Evolutionary conservation across 148 eudicot genomes (phyloP).

Genomic region (Oxyria digyna): DNA sequence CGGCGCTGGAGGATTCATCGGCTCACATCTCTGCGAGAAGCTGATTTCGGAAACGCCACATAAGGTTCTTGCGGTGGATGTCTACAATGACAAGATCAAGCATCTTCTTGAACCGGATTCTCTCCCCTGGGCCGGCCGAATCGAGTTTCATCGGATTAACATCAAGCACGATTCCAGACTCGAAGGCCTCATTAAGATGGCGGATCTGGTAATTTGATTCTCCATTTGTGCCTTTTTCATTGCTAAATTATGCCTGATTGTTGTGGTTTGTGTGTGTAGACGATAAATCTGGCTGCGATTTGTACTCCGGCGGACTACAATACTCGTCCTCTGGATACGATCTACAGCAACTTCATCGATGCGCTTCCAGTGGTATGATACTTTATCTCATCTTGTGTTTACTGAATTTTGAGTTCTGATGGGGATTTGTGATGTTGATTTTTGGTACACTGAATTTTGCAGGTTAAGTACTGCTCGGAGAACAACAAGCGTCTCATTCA

Average conservation of each 20-base stretch:
- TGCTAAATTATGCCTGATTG: conserved; percentile 11
- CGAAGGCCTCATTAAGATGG: conserved; percentile 89
- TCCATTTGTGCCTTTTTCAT: not conserved
- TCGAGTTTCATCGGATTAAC: conserved; percentile 80
- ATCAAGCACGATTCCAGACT: conserved; percentile 93
- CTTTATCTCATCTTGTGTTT: not conserved
- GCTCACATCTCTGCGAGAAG: conserved; percentile 92
- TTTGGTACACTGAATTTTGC: conserved; percentile 4
- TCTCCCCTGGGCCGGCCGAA: conserved; percentile 52
- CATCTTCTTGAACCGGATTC: conserved; percentile 66
- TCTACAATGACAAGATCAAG: conserved; percentile 89
- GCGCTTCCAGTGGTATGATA: conserved; percentile 91
- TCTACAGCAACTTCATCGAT: conserved; percentile 98
- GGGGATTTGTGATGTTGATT: conserved; percentile 18
- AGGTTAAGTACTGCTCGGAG: conserved; percentile 98
- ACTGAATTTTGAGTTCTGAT: conserved; percentile 10
- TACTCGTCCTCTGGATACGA: conserved; percentile 91
- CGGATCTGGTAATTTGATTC: conserved; percentile 61
- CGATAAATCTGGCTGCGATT: conserved; percentile 93
- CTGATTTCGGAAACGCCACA: conserved; percentile 79
- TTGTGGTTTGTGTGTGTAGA: conserved; percentile 30
- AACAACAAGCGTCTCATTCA: conserved; percentile 94
- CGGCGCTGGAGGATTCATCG: conserved; percentile 97
- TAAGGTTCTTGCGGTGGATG: conserved; percentile 86
- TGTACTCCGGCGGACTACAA: conserved; percentile 99